phyloP scores from a whole-genome alignment of 192 early-diverging fungal species.

The Powellomyces hirtus region DNA sequence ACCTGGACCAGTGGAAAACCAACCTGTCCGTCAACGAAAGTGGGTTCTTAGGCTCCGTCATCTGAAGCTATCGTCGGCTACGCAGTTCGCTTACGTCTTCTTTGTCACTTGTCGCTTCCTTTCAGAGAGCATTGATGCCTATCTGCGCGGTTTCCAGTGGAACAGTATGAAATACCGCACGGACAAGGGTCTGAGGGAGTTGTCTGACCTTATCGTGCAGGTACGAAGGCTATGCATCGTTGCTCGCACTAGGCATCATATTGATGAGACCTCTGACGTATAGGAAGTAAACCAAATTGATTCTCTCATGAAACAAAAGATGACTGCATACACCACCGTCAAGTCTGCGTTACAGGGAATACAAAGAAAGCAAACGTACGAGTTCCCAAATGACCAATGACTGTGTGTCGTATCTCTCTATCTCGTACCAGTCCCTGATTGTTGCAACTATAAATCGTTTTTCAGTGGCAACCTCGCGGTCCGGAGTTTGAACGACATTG shows the following conservation, averaged over 20 bases:
- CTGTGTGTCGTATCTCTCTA: too few species aligned
- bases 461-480: slow-evolving; percentile 81
- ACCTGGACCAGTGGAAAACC: slow-evolving; percentile 59
- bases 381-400: too few species aligned
- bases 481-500: slow-evolving; percentile 77
- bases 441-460: too few species aligned
- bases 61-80: too few species aligned
- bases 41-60: too few species aligned
- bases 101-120: neutral
- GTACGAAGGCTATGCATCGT: slow-evolving; percentile 44
- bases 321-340: slow-evolving; percentile 80
- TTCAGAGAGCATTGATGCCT: slow-evolving; percentile 82
- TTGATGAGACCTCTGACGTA: neutral
- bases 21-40: slow-evolving; percentile 79
- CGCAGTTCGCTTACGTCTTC: too few species aligned
- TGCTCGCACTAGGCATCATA: neutral
- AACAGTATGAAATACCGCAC: slow-evolving; percentile 95
- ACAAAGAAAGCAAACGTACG: slow-evolving; percentile 79
- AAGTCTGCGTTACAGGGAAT: slow-evolving; percentile 80
- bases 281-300: slow-evolving; percentile 90
- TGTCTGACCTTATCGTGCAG: slow-evolving; percentile 74
- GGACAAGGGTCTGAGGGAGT: slow-evolving; percentile 87
- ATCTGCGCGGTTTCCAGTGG: slow-evolving; percentile 87
- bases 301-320: slow-evolving; percentile 84
- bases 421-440: neutral